Evolutionary conservation across 176 grass and related monocot genomes (phyloP), one percentile per base, ranked within the genome.

Genomic region (Saccharum spontaneum): DNA sequence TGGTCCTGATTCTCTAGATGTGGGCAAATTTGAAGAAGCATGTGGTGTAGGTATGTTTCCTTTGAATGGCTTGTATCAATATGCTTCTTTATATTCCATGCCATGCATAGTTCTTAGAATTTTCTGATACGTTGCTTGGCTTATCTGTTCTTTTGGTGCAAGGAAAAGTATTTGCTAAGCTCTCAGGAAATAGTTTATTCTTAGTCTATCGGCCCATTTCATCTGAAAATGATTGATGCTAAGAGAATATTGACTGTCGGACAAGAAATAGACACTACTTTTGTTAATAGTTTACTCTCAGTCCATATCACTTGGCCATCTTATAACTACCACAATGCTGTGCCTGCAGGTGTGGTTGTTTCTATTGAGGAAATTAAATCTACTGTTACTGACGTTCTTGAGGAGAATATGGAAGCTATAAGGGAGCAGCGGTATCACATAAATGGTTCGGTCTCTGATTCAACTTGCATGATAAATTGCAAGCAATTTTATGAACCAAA

Each of bases 361-460:
- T 94, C 93, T 57, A 83, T 87, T 67, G 97, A 96, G 87, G 97
- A 99, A 79, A 99, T 96, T 82, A 87, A 86, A 63, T 90, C 90
- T 86, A 87, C 91, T 20, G 86, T 99, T 17, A 73, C 72, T 80
- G 70, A 72, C 43, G 78, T 96, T 82, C 64, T 96, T 52, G 89
- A 94, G 48, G 86, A 91, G 77, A 99, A 96, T 69, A 92, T 96
- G 97, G 84, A 92, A 36, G 91, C 93, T 81, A 92, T 99, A 90
- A 57, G 86, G 88, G 97, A 99, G 80, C 94, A 96, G 73, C 91
- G 91, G 5, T 99, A 99, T 89, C 91, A 82, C 86, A 94, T 99
- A 75, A 99, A 99, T 89, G 91, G 97, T 99, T 61, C 79, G 59
- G 26, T 38, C 79, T 87, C 73, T 18, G 30, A 43, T 83, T 79